Evolutionary conservation across 202 grass and related monocot genomes (phyloP).

Genomic region (Hordeum pubiflorum): DNA sequence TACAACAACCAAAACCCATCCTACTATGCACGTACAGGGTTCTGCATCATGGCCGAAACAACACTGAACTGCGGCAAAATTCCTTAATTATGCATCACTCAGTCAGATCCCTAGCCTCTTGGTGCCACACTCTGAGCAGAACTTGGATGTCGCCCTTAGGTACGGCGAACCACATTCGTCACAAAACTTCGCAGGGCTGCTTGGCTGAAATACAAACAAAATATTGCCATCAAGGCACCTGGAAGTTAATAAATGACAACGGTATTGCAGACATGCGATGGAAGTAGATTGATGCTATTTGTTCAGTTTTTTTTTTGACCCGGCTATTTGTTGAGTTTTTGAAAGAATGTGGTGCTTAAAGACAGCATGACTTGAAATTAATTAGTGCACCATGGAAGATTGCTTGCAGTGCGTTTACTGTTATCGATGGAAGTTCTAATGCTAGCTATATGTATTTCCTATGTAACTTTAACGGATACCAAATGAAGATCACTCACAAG

Average conservation of each 20-base stretch:
- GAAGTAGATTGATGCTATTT: too few relatives aligned
- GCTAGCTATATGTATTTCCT: neutral
- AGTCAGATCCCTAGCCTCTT: constrained; percentile 77
- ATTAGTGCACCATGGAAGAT: too few relatives aligned
- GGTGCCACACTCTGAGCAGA: constrained; percentile 90
- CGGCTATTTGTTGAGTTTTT: too few relatives aligned
- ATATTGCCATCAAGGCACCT: neutral
- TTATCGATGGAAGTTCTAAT: too few relatives aligned
- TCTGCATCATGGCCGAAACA: neutral
- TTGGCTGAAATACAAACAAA: constrained; percentile 48
- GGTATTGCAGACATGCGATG: too few relatives aligned
- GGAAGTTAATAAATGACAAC: too few relatives aligned
- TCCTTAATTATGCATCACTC: neutral
- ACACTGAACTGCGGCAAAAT: neutral
- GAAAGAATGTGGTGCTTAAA: too few relatives aligned
- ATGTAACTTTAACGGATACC: neutral
- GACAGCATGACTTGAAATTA: too few relatives aligned
- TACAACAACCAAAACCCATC: neutral
- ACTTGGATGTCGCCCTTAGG: constrained; percentile 82
- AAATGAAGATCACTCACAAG: constrained; percentile 47
- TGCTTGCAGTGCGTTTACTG: too few relatives aligned
- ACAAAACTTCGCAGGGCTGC: constrained; percentile 81
- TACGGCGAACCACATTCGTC: constrained; percentile 87
- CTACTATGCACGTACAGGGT: neutral
- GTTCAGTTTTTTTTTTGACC: too few relatives aligned